Evolutionary conservation across 345 rosid genomes (phyloP).

Genomic region (Diplotaxis tenuifolia): DNA sequence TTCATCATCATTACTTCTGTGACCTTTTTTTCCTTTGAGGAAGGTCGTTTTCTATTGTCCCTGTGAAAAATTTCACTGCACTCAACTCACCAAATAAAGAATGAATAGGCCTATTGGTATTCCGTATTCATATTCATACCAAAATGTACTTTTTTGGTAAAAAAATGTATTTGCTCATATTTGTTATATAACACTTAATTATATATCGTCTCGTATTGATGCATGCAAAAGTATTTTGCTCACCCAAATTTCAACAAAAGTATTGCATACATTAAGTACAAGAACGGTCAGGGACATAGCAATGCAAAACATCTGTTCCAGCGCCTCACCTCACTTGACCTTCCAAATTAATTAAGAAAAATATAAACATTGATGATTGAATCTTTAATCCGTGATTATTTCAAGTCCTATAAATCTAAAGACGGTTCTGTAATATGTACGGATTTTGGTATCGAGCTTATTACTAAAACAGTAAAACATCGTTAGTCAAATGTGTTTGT

Average conservation of each 20-base stretch:
- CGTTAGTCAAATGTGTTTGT: neutral
- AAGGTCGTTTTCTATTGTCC: conserved; percentile 45
- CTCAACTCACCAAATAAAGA: conserved; percentile 33
- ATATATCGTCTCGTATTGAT: neutral
- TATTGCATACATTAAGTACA: neutral
- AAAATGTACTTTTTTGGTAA: conserved; percentile 13
- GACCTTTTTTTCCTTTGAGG: conserved; percentile 46
- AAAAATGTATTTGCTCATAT: neutral
- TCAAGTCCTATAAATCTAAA: neutral
- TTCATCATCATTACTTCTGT: conserved; percentile 71
- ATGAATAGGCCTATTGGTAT: no score
- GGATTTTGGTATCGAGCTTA: neutral
- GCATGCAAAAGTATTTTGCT: neutral
- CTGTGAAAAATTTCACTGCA: conserved; percentile 41
- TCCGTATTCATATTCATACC: conserved; percentile 22
- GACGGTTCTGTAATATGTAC: neutral
- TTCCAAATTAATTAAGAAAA: neutral
- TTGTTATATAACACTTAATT: neutral
- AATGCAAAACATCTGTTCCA: neutral
- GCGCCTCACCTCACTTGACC: no score
- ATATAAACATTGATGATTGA: neutral
- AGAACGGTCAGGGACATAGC: neutral
- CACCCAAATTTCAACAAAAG: neutral
- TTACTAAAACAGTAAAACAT: neutral
- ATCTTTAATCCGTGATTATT: neutral